Evolutionary conservation across 768 basidiomycete species (phyloP).

Genomic region (Hemileccinum rubropunctum): DNA sequence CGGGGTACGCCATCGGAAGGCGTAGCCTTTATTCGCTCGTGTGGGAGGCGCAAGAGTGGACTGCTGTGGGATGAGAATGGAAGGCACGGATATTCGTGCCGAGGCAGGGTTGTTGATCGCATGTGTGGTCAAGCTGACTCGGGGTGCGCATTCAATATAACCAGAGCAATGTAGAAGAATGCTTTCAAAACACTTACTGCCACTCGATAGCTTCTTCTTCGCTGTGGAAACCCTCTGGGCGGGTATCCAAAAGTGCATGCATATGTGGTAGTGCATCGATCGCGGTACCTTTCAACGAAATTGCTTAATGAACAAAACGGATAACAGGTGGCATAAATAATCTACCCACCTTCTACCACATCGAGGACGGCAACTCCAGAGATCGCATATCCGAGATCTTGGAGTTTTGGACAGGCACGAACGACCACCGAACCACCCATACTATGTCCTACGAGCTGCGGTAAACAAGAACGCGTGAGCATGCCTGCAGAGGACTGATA

Average conservation of each 20-base stretch:
- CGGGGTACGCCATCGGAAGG: constrained; percentile 80
- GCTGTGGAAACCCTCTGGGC: constrained; percentile 83
- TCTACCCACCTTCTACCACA: constrained; percentile 77
- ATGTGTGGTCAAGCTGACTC: constrained; percentile 66
- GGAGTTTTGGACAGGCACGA: constrained; percentile 62
- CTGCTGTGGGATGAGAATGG: constrained; percentile 56
- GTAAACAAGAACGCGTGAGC: not conserved
- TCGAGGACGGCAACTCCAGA: constrained; percentile 81
- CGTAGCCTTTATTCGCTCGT: constrained; percentile 19
- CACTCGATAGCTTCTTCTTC: constrained; percentile 88
- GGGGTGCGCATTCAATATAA: not conserved
- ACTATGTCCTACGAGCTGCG: constrained; percentile 86
- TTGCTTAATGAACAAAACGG: not conserved
- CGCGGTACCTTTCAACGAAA: constrained; percentile 64
- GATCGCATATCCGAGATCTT: constrained; percentile 66
- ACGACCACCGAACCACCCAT: constrained; percentile 94
- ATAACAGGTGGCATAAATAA: not conserved
- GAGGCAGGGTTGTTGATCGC: constrained; percentile 80
- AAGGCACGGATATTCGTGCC: constrained; percentile 86
- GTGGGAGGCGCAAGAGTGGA: constrained; percentile 33
- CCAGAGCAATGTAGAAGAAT: not conserved
- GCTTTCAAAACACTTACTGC: constrained; percentile 96
- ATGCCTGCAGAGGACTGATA: not conserved
- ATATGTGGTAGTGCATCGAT: constrained; percentile 92
- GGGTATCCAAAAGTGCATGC: constrained; percentile 80